These are phyloP conservation scores for Chlamydomonas incerta DNA, from an alignment of 139 green algal species.

Conservation along the genomic window DNA sequence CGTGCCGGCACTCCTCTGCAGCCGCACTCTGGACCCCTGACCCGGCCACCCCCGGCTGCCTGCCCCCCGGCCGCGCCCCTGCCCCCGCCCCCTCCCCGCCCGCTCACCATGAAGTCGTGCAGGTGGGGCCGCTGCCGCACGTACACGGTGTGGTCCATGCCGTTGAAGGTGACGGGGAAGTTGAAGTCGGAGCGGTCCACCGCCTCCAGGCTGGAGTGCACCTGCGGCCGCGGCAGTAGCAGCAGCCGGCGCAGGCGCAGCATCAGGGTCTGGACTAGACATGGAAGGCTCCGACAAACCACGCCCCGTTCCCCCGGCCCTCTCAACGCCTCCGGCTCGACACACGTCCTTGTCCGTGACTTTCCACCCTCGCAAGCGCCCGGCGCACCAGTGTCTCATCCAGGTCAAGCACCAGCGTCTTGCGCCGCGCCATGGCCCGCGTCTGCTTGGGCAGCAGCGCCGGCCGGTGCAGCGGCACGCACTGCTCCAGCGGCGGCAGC, in stretches of 20 bases:
- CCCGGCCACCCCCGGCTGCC: too few relatives aligned
- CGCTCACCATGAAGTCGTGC: constrained; percentile 84
- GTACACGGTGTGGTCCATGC: constrained; percentile 72
- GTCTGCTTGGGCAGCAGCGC: constrained; percentile 50
- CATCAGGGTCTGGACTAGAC: too few relatives aligned
- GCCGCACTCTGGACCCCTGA: too few relatives aligned
- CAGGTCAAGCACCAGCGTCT: constrained; percentile 93
- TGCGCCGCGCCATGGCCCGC: constrained; percentile 57
- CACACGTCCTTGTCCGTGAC: too few relatives aligned
- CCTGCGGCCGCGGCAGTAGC: too few relatives aligned
- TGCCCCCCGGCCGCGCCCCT: too few relatives aligned
- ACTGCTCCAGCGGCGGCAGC: constrained; percentile 48
- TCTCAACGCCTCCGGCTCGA: too few relatives aligned
- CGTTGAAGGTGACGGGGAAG: constrained; percentile 88
- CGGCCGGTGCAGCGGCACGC: constrained; percentile 38
- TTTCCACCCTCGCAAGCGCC: neutral
- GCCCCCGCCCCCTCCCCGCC: too few relatives aligned
- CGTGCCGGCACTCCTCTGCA: too few relatives aligned
- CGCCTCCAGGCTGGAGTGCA: constrained; percentile 92
- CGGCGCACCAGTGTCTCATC: constrained; percentile 95
- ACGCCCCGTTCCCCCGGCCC: too few relatives aligned
- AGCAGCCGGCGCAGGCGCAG: too few relatives aligned
- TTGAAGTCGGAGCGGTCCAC: constrained; percentile 90
- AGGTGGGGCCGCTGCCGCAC: constrained; percentile 87
- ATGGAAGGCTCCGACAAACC: too few relatives aligned